phyloP scores from a whole-genome alignment of 305 asterid genomes.

The Fraxinus paxiana region DNA sequence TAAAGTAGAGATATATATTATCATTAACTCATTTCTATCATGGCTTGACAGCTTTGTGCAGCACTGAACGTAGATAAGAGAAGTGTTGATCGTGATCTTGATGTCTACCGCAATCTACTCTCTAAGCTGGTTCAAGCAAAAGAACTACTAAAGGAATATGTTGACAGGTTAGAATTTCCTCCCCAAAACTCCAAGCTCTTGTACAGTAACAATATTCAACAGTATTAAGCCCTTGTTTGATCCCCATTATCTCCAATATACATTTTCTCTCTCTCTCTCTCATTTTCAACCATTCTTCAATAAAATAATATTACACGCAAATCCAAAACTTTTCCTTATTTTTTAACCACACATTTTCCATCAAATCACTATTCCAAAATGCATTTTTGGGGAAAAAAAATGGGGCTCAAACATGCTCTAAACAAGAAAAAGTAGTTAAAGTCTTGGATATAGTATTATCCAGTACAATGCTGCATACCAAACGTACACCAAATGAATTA shows the following conservation, averaged over 20 bases:
- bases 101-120: conserved; percentile 87
- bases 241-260: background rate
- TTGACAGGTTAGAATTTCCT: conserved; percentile 61
- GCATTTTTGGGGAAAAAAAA: background rate
- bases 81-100: conserved; percentile 97
- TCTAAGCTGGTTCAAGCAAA: conserved; percentile 99
- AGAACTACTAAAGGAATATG: conserved; percentile 82
- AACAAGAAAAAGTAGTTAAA: background rate
- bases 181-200: background rate
- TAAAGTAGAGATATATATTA: background rate
- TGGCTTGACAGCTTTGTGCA: conserved; percentile 70
- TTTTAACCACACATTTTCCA: background rate
- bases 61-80: conserved; percentile 81
- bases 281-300: background rate
- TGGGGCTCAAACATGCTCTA: background rate
- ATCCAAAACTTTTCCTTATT: background rate
- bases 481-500: background rate
- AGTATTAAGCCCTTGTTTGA: background rate
- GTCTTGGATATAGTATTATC: background rate
- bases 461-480: background rate
- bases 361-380: background rate
- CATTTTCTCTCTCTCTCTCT: background rate
- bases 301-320: background rate
- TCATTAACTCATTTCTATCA: conserved; percentile 11
- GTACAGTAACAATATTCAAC: background rate